These are phyloP conservation scores for Filobasidium wieringae DNA, from an alignment of 768 basidiomycete species.

Conservation along the genomic window DNA sequence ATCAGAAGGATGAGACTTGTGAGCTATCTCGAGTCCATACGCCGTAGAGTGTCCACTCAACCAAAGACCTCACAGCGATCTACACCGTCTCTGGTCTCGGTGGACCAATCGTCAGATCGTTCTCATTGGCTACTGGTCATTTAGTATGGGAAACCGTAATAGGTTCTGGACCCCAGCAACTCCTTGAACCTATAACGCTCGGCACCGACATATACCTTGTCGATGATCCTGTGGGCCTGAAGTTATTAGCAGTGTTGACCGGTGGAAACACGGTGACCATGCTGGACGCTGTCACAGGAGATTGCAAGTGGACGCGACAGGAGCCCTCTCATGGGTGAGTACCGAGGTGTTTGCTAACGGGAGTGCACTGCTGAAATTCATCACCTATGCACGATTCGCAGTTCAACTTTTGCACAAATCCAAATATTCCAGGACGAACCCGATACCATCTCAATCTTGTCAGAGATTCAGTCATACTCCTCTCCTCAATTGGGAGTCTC, in stretches of 20 bases:
- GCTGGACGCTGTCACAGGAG: slow-evolving; percentile 48
- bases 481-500: background rate
- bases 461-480: background rate
- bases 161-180: slow-evolving; percentile 40
- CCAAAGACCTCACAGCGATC: slow-evolving; percentile 44
- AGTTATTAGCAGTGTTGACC: slow-evolving; percentile 26
- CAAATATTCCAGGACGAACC: background rate
- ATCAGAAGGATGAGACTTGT: slow-evolving; percentile 53
- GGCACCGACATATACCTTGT: slow-evolving; percentile 51
- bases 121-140: slow-evolving; percentile 54
- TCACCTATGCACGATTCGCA: too few species aligned
- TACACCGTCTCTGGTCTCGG: slow-evolving; percentile 64
- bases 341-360: too few species aligned
- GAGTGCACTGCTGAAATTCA: too few species aligned
- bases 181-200: slow-evolving; percentile 48
- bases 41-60: background rate
- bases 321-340: too few species aligned
- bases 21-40: slow-evolving; percentile 12
- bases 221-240: slow-evolving; percentile 33
- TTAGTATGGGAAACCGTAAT: slow-evolving; percentile 57
- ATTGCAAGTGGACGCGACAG: slow-evolving; percentile 52
- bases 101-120: slow-evolving; percentile 56
- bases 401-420: too few species aligned
- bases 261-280: slow-evolving; percentile 45
- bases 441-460: slow-evolving; percentile 3